phyloP scores from a whole-genome alignment of 345 rosid species.

The Eucalyptus marginata region DNA sequence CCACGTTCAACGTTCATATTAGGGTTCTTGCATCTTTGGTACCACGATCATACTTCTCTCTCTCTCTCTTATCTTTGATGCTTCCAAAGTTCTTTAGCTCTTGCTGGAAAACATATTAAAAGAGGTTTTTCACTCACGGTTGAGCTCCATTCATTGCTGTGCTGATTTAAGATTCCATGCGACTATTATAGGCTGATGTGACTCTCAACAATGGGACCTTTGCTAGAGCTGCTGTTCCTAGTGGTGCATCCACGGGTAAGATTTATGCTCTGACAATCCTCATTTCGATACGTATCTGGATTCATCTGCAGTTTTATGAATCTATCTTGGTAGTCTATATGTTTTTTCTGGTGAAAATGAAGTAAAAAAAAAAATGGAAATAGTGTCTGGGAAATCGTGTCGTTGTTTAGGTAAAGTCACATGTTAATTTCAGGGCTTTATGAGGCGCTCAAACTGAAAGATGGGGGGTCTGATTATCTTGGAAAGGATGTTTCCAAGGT shows the following conservation, averaged over 20 bases:
- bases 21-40: too few species aligned
- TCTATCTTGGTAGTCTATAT: not conserved
- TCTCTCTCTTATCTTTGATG: too few species aligned
- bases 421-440: conserved; percentile 36
- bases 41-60: too few species aligned
- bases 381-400: not conserved
- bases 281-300: not conserved
- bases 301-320: not conserved
- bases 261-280: not conserved
- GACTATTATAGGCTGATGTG: conserved; percentile 44
- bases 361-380: not conserved
- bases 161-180: not conserved
- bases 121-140: too few species aligned
- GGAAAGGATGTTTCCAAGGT: conserved; percentile 92
- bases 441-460: conserved; percentile 81
- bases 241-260: conserved; percentile 91
- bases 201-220: conserved; percentile 33
- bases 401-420: too few species aligned
- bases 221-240: conserved; percentile 80
- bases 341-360: not conserved
- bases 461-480: conserved; percentile 89
- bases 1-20: too few species aligned
- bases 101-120: too few species aligned
- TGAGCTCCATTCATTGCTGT: not conserved
- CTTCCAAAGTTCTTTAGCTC: too few species aligned